A percentile compares a stretch with the other conserved stretches of the same genome.
Conservation (phyloP, 2,329 filamentous ascomycete genomes). For the Microdochium paspali region DNA sequence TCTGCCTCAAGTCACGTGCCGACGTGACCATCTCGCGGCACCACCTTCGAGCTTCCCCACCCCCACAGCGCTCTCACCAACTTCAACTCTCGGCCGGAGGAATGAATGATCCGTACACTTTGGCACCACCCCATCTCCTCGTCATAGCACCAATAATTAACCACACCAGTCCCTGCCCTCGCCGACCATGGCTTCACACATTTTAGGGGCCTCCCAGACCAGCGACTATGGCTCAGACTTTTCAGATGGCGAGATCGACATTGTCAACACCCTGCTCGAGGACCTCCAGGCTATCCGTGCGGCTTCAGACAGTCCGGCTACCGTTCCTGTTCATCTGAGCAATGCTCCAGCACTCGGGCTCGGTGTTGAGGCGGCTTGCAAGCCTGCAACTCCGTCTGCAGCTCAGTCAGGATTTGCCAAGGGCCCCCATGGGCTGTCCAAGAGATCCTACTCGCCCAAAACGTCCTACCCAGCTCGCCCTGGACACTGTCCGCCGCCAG, state of each 20-base stretch:
- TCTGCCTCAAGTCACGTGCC: no score
- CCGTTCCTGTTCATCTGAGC: neutral
- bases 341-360: neutral
- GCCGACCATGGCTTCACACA: neutral
- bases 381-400: neutral
- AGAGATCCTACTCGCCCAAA: neutral
- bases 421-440: neutral
- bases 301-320: neutral
- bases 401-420: neutral
- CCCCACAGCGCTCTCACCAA: neutral
- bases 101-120: neutral
- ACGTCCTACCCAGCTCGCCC: neutral
- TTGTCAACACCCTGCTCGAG: conserved; percentile 17
- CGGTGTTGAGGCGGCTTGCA: neutral
- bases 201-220: conserved; percentile 6
- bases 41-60: neutral
- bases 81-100: neutral
- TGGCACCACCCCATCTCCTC: neutral
- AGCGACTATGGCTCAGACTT: conserved; percentile 24
- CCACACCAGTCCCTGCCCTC: neutral
- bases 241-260: conserved; percentile 16
- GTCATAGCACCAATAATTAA: neutral
- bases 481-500: conserved; percentile 3
- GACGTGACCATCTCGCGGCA: neutral
- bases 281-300: neutral